Conservation (phyloP, 148 eudicot genomes). For the Persicaria maculosa region DNA sequence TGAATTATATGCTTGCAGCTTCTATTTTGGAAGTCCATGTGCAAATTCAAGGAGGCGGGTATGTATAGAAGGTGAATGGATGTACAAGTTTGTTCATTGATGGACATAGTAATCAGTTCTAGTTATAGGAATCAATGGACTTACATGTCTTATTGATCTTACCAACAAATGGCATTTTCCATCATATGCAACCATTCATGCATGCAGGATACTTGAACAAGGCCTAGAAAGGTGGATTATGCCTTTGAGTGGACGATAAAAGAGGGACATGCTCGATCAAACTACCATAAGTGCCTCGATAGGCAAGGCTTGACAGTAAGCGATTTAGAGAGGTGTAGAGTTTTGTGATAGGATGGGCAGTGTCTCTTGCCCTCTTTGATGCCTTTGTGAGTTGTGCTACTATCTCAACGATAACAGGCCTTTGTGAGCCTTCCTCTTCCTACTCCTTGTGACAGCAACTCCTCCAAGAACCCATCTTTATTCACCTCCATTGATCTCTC, state of each 20-base stretch:
- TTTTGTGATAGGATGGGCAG: too few species aligned
- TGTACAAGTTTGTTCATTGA: conserved; percentile 6
- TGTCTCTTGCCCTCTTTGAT: too few species aligned
- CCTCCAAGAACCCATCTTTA: conserved; percentile 58
- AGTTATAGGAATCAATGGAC: conserved; percentile 8
- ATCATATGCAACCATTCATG: conserved; percentile 3
- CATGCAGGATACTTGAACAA: background rate
- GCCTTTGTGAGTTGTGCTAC: too few species aligned
- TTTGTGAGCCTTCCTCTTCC: too few species aligned
- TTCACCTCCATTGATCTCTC: conserved; percentile 35
- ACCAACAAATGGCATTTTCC: conserved; percentile 5
- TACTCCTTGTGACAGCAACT: conserved; percentile 40
- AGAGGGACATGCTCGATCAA: conserved; percentile 3
- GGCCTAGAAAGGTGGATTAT: conserved; percentile 3
- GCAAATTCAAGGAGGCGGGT: background rate
- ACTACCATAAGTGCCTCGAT: background rate
- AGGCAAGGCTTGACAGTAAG: conserved; percentile 16
- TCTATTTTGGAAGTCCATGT: too few species aligned
- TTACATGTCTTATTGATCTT: background rate
- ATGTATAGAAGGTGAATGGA: background rate
- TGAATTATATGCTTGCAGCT: too few species aligned
- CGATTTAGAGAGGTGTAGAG: too few species aligned
- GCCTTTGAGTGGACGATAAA: conserved; percentile 6
- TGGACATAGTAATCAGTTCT: background rate
- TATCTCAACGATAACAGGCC: too few species aligned